Conservation (phyloP, 768 basidiomycete species). For the Coprinopsis cinerea region DNA sequence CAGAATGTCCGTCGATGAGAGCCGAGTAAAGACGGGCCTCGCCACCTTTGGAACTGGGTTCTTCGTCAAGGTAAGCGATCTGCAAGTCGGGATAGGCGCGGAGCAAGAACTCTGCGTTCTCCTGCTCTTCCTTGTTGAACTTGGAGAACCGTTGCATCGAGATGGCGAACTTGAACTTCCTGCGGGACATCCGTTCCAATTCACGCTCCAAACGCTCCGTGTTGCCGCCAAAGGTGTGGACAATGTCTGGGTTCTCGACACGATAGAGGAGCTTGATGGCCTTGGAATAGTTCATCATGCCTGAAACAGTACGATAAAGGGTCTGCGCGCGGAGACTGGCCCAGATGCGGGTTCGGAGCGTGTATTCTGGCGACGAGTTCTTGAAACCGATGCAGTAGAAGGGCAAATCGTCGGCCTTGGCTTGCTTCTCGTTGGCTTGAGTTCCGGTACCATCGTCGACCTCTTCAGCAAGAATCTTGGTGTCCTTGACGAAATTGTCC, state of each 20-base stretch:
- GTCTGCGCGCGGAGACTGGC: slow-evolving; percentile 97
- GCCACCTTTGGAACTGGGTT: slow-evolving; percentile 80
- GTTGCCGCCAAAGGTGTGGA: slow-evolving; percentile 93
- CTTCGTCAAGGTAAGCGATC: slow-evolving; percentile 97
- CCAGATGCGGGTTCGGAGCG: slow-evolving; percentile 98
- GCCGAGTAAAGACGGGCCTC: slow-evolving; percentile 89
- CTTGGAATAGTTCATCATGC: slow-evolving; percentile 99
- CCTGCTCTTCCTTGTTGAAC: slow-evolving; percentile 98
- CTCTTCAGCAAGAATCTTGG: slow-evolving; percentile 97
- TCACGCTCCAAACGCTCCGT: slow-evolving; percentile 95
- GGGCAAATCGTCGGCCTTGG: slow-evolving; percentile 86
- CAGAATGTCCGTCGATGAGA: slow-evolving; percentile 96
- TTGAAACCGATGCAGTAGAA: slow-evolving; percentile 99
- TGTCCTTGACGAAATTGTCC: slow-evolving; percentile 99
- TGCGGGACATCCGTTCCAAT: slow-evolving; percentile 91
- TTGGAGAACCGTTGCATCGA: slow-evolving; percentile 99
- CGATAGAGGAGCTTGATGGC: slow-evolving; percentile 98
- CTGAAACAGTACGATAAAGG: slow-evolving; percentile 96
- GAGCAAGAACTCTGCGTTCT: slow-evolving; percentile 96
- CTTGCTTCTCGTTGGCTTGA: slow-evolving; percentile 65
- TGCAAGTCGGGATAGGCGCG: slow-evolving; percentile 98
- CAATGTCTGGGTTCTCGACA: slow-evolving; percentile 97
- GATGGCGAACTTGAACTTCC: slow-evolving; percentile 97
- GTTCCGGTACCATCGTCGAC: slow-evolving; percentile 55
- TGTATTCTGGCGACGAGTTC: slow-evolving; percentile 97